Evolutionary conservation across 2,329 filamentous ascomycete species (phyloP), one percentile per base, ranked within the genome.

Genomic region (Talaromyces sp.): DNA sequence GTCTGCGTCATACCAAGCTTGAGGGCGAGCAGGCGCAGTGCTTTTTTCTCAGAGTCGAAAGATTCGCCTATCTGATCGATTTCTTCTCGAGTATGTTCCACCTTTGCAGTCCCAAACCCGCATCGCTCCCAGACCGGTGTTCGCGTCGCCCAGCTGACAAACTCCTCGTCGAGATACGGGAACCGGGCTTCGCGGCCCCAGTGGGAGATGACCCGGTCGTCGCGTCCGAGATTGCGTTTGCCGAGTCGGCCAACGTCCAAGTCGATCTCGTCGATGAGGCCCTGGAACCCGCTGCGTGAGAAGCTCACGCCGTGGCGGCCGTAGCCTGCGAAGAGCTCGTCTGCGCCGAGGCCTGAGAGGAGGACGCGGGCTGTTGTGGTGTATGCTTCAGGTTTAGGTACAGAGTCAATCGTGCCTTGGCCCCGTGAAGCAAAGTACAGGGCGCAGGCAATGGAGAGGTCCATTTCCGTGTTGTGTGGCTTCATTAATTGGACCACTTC

Each of bases 401-500:
- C n/a, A 2, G 19, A 49, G 7, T 56, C 21, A 7, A 61, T 27
- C 14, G 13, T n/a, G 0, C 88, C 91, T 56, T 78, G 73, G 0
- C 92, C 93, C 43, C 91, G 84, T 0, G 93, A 88, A 6, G 95
- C 92, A 77, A 99, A 99, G 74, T 97, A 98, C n/a, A 99, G 81
- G 0, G 95, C 95, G 67, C 85, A 89, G 0, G 90, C 89, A 67
- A 99, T 99, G 3, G 95, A 99, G 0, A 99, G 81, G 69, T 99
- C 95, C 95, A 99, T 99, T 75, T 99, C 95, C 0, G 95, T 99
- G 66, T 96, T 93, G 75, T 99, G 95, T 0, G 95, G 95, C 66
- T 89, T 82, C 73, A 99, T 97, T 19, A 99, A 80, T 2, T 85
- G 82, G 41, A 93, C 83, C 21, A 99, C 84, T 27, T 82, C 82